A percentile compares a stretch with the other conserved stretches of the same genome.
Conservation (phyloP, 345 rosid species). For the Citrus medica region DNA sequence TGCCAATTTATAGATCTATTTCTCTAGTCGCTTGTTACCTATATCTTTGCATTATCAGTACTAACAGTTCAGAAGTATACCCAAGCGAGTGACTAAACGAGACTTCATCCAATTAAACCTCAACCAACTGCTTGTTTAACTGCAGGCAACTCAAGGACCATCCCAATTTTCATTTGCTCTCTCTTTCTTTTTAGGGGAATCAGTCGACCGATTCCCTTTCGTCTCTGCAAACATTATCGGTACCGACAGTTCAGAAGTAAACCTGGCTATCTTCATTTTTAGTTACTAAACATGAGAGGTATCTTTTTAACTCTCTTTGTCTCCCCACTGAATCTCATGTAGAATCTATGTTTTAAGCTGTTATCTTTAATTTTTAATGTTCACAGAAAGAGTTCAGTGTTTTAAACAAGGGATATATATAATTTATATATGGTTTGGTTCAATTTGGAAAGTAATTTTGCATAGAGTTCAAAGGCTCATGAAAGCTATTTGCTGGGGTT, state of each 20-base stretch:
- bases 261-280: neutral
- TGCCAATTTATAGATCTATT: neutral
- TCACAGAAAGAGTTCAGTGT: neutral
- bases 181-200: no score
- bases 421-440: neutral
- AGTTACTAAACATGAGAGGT: slow-evolving; percentile 16
- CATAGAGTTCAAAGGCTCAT: neutral
- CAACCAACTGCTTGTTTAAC: no score
- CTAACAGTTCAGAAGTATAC: neutral
- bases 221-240: no score
- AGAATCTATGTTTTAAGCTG: neutral
- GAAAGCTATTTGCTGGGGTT: neutral
- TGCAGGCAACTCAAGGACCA: no score
- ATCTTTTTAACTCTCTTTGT: neutral
- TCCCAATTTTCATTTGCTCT: no score
- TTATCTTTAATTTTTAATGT: neutral
- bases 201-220: no score
- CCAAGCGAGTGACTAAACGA: no score
- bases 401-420: no score
- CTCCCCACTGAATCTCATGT: no score
- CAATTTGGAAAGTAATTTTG: neutral
- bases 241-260: neutral
- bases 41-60: neutral
- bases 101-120: no score
- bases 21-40: neutral